Evolutionary conservation across 2,329 filamentous ascomycete species (phyloP).

Genomic region (Sclerotinia spermophila): DNA sequence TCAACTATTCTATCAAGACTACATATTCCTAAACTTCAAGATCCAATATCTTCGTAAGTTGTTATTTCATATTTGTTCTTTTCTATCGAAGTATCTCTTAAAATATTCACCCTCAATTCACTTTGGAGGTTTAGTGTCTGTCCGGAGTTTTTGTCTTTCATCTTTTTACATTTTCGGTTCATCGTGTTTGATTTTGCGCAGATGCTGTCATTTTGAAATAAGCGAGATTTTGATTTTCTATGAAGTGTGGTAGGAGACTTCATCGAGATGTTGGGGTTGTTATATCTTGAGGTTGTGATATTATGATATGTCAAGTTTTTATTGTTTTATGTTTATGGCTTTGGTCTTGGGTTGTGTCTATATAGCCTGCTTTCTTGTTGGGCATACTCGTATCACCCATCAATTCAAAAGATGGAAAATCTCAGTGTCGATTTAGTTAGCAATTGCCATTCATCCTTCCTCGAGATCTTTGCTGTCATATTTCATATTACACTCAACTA

Average conservation of each 20-base stretch:
- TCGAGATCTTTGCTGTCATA: neutral
- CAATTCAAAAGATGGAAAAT: neutral
- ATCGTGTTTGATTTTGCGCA: neutral
- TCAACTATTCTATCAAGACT: neutral
- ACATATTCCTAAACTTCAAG: neutral
- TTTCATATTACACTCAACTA: neutral
- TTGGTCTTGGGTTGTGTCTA: neutral
- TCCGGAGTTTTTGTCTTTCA: neutral
- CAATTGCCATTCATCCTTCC: neutral
- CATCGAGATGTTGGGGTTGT: neutral
- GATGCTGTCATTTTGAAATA: neutral
- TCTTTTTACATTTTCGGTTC: neutral
- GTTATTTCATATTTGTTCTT: neutral
- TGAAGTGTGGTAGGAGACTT: neutral
- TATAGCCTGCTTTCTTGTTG: neutral
- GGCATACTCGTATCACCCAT: neutral
- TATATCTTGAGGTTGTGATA: neutral
- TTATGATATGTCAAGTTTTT: neutral
- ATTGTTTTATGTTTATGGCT: neutral
- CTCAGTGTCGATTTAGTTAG: neutral
- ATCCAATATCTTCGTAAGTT: neutral
- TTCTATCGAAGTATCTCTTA: neutral
- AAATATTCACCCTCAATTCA: neutral
- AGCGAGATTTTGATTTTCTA: neutral
- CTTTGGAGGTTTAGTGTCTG: neutral